Percentiles rank a stretch among this genome's conserved stretches.
These are phyloP conservation scores for Kuraishia capsulata DNA, from an alignment of 805 yeast genomes.

Conservation along the genomic window DNA sequence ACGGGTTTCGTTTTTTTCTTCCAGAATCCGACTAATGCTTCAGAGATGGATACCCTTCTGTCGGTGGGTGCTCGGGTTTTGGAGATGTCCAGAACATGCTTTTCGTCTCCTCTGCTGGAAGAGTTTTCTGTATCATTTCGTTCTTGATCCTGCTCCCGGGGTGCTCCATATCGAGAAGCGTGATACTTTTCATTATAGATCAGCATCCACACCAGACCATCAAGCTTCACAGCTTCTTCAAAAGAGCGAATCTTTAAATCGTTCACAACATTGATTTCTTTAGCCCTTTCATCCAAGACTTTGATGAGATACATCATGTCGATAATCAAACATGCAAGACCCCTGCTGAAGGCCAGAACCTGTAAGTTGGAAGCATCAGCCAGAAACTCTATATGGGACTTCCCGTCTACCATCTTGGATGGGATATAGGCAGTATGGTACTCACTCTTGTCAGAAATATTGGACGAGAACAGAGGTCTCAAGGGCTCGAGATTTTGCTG, in stretches of 20 bases:
- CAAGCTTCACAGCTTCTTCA: slow-evolving; percentile 5
- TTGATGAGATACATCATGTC: slow-evolving; percentile 9
- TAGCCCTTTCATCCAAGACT: not conserved
- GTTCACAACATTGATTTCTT: not conserved
- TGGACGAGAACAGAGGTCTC: not conserved
- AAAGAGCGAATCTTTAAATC: not conserved
- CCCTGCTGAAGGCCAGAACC: slow-evolving; percentile 3
- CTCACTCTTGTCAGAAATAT: not conserved
- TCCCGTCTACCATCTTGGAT: not conserved
- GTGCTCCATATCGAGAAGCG: not conserved
- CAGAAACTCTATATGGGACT: not conserved
- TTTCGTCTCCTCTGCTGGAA: too few relatives aligned
- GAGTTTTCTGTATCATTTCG: too few relatives aligned
- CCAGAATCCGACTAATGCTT: not conserved
- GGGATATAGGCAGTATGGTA: not conserved
- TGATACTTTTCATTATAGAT: slow-evolving; percentile 1
- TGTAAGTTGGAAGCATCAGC: not conserved
- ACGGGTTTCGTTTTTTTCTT: not conserved
- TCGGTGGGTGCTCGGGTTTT: not conserved
- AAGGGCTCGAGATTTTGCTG: not conserved
- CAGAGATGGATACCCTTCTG: not conserved
- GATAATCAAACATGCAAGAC: slow-evolving; percentile 12
- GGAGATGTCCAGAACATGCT: not conserved
- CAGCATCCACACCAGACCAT: slow-evolving; percentile 9
- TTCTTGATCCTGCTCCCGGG: too few relatives aligned